phyloP scores from a whole-genome alignment of 1,139 yeast genomes.

The Suhomyces wounanorum region DNA sequence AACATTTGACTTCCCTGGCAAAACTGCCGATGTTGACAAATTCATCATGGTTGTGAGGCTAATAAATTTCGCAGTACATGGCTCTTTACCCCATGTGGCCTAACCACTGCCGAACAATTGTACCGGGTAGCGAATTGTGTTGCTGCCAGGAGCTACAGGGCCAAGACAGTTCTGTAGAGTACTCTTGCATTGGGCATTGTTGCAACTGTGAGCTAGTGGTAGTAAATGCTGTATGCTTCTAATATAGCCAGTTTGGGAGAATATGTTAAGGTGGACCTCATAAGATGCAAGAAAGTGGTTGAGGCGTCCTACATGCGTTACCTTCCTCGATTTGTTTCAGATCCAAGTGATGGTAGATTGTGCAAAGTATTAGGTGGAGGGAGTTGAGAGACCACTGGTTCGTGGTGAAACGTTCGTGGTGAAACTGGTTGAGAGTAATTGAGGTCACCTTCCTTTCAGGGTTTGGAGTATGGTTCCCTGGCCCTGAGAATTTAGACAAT shows the following conservation, averaged over 20 bases:
- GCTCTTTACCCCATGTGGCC: neutral
- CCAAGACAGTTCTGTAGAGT: neutral
- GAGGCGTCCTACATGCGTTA: neutral
- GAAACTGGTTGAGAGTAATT: too few species aligned
- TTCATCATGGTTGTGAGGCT: neutral
- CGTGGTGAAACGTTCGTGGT: too few species aligned
- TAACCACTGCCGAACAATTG: neutral
- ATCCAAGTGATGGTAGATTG: neutral
- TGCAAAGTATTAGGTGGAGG: too few species aligned
- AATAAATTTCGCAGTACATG: neutral
- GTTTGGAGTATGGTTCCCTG: too few species aligned
- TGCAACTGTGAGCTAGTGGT: too few species aligned
- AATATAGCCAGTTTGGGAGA: neutral
- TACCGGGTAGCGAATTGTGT: neutral
- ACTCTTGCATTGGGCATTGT: too few species aligned
- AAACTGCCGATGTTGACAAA: neutral
- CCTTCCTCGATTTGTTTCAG: neutral
- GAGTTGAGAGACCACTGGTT: too few species aligned
- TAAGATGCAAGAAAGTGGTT: too few species aligned
- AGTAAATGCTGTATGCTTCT: neutral
- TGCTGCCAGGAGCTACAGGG: neutral
- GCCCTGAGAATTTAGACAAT: too few species aligned
- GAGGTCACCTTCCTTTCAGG: too few species aligned
- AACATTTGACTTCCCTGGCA: neutral
- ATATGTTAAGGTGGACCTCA: too few species aligned